Evolutionary conservation across 2,329 filamentous ascomycete species (phyloP).

Genomic region (Phoma herbarum): DNA sequence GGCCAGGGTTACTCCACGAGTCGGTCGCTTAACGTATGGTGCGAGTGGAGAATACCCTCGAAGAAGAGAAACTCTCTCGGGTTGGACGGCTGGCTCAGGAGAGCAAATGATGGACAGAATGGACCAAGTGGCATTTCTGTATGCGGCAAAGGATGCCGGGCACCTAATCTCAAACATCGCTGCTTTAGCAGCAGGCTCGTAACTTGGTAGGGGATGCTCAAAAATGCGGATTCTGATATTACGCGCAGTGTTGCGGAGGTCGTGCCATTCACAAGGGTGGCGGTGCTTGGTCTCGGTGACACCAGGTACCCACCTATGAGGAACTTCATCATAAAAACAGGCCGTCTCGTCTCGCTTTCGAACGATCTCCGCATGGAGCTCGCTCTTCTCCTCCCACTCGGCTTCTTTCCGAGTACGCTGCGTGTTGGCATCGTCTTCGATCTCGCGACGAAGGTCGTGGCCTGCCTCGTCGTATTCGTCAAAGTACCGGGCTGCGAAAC

Average conservation of each 20-base stretch:
- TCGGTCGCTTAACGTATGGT: slow-evolving; percentile 25
- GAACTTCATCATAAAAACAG: slow-evolving; percentile 46
- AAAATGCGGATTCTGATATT: slow-evolving; percentile 57
- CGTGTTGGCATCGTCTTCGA: slow-evolving; percentile 46
- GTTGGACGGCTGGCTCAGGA: not conserved
- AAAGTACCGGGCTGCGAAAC: slow-evolving; percentile 60
- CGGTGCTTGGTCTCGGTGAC: slow-evolving; percentile 10
- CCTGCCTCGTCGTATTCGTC: slow-evolving; percentile 38
- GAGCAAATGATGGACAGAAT: slow-evolving; percentile 54
- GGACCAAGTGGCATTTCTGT: slow-evolving; percentile 63
- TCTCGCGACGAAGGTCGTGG: slow-evolving; percentile 46
- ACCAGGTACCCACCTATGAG: slow-evolving; percentile 18
- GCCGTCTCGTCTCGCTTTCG: slow-evolving; percentile 38
- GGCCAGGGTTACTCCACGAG: slow-evolving; percentile 50
- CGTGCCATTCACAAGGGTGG: slow-evolving; percentile 44
- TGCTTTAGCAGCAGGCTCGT: slow-evolving; percentile 49
- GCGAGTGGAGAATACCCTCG: slow-evolving; percentile 46
- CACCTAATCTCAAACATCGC: slow-evolving; percentile 63
- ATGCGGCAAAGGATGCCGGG: slow-evolving; percentile 58
- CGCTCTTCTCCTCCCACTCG: slow-evolving; percentile 50
- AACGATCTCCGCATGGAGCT: slow-evolving; percentile 14
- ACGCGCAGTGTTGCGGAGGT: slow-evolving; percentile 46
- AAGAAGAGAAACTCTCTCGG: slow-evolving; percentile 32
- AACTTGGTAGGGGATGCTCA: slow-evolving; percentile 60
- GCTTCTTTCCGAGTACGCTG: slow-evolving; percentile 48